Evolutionary conservation across 345 rosid genomes (phyloP).

Genomic region (Eucalyptus caleyi): DNA sequence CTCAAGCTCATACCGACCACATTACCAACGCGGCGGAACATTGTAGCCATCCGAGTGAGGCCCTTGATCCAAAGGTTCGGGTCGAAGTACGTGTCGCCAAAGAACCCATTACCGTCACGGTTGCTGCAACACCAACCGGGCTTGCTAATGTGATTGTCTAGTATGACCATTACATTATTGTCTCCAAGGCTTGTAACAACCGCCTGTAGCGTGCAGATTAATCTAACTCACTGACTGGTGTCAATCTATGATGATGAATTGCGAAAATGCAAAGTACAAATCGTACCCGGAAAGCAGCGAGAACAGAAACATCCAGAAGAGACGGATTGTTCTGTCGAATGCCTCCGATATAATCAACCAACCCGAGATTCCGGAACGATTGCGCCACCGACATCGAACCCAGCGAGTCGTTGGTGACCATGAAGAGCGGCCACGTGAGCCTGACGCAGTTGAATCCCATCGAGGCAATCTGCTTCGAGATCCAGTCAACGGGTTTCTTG

Average conservation of each 20-base stretch:
- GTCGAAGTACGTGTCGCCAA: slow-evolving; percentile 62
- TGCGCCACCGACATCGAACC: slow-evolving; percentile 36
- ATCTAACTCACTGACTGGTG: neutral
- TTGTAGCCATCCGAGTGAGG: slow-evolving; percentile 49
- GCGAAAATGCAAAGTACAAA: neutral
- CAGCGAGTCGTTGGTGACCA: slow-evolving; percentile 36
- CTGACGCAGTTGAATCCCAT: slow-evolving; percentile 65
- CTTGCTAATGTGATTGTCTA: slow-evolving; percentile 82
- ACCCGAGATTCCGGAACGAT: slow-evolving; percentile 48
- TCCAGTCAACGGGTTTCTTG: slow-evolving; percentile 36
- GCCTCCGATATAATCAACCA: slow-evolving; percentile 48
- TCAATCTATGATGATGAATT: neutral
- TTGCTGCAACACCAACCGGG: slow-evolving; percentile 89
- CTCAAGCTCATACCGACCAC: slow-evolving; percentile 85
- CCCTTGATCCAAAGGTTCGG: slow-evolving; percentile 60
- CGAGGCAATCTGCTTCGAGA: slow-evolving; percentile 14
- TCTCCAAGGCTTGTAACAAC: slow-evolving; percentile 59
- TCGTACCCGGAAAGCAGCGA: slow-evolving; percentile 68
- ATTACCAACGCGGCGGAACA: slow-evolving; percentile 36
- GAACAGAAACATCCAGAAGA: slow-evolving; percentile 50
- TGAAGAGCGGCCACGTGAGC: slow-evolving; percentile 52
- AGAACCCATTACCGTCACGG: slow-evolving; percentile 78
- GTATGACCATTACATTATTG: slow-evolving; percentile 61
- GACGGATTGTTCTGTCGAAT: slow-evolving; percentile 62
- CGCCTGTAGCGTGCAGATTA: slow-evolving; percentile 10